A percentile compares a stretch with the other conserved stretches of the same genome.
Evolutionary conservation across 805 yeast genomes (phyloP).

Genomic region (Saccharomycopsis oosterbeekiorum): DNA sequence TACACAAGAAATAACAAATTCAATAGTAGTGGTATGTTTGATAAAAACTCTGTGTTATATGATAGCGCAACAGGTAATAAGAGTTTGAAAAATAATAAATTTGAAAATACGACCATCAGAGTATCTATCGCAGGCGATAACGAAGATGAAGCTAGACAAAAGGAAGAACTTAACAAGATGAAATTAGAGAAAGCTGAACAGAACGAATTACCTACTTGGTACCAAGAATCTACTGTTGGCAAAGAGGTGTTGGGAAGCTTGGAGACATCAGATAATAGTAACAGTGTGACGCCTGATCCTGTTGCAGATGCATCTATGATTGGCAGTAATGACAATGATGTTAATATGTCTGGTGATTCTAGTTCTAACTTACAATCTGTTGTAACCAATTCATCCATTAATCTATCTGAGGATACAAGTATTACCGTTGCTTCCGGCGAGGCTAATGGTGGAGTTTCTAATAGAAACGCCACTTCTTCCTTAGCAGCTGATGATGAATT

Average conservation of each 20-base stretch:
- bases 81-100: conserved; percentile 16
- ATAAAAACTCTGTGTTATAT: conserved; percentile 22
- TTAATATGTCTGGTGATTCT: not conserved
- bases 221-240: conserved; percentile 83
- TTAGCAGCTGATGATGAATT: conserved; percentile 36
- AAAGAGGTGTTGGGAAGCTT: conserved; percentile 45
- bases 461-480: conserved; percentile 1
- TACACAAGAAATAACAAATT: conserved; percentile 41
- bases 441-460: conserved; percentile 2
- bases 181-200: conserved; percentile 49
- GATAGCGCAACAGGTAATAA: conserved; percentile 30
- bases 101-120: conserved; percentile 59
- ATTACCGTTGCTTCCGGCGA: conserved; percentile 1
- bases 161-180: conserved; percentile 35
- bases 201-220: conserved; percentile 97
- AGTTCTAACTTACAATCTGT: not conserved
- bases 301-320: conserved; percentile 11
- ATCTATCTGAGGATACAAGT: not conserved
- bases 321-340: conserved; percentile 1
- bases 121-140: conserved; percentile 82
- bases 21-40: conserved; percentile 32
- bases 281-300: conserved; percentile 7
- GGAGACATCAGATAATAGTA: conserved; percentile 39
- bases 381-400: not conserved
- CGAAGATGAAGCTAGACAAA: conserved; percentile 38